phyloP scores from a whole-genome alignment of 495 filamentous ascomycete genomes.

The Neurospora sp. region DNA sequence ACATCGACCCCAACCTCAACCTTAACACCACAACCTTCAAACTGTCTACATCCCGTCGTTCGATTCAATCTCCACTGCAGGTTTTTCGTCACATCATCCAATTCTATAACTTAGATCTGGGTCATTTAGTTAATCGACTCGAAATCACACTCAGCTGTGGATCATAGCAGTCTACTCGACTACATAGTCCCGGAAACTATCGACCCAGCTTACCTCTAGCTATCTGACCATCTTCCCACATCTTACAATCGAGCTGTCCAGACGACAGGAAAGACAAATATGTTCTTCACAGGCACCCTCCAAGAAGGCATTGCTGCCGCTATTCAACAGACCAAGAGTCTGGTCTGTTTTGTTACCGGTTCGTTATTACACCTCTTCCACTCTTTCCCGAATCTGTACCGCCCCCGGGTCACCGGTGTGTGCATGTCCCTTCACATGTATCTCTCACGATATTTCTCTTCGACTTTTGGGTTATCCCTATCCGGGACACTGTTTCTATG shows the following conservation, averaged over 20 bases:
- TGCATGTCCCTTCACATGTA: not conserved
- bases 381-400: not conserved
- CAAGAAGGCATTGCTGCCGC: constrained; percentile 70
- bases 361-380: not conserved
- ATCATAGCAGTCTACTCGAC: not conserved
- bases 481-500: no score
- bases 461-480: no score
- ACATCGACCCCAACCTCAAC: not conserved
- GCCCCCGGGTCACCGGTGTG: not conserved
- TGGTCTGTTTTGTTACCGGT: constrained; percentile 44
- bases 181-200: not conserved
- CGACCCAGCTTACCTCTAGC: not conserved
- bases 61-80: not conserved
- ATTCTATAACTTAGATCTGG: not conserved
- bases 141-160: not conserved
- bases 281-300: constrained; percentile 74
- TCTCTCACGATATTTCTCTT: not conserved
- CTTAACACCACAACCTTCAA: not conserved
- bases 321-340: constrained; percentile 45
- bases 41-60: not conserved
- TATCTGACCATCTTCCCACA: not conserved
- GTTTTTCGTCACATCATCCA: not conserved
- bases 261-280: constrained; percentile 20
- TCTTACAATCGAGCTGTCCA: not conserved
- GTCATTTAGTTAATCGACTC: not conserved